Evolutionary conservation across 2,329 filamentous ascomycete species (phyloP), one percentile per base, ranked within the genome.

Genomic region (Magnaporthiopsis incrustans): DNA sequence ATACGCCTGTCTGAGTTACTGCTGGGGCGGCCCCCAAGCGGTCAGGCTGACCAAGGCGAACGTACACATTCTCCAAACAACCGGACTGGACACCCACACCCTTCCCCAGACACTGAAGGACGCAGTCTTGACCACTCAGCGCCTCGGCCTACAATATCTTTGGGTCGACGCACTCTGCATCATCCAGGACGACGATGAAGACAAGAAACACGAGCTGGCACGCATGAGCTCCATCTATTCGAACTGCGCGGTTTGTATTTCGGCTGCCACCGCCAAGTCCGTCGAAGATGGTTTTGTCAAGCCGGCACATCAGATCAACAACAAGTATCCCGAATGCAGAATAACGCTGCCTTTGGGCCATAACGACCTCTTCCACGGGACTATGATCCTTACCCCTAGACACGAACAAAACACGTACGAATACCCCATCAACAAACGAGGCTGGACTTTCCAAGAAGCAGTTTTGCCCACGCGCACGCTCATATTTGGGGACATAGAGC

Each of bases 151-250:
- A 4, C 4, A 22, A 10, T 57, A 64, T 38, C 30, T 64, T 1
- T 64, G 63, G 63, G 15, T 64, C n/a, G 63, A 64, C 25, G 57
- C 63, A 2, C 44, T 64, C 27, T 64, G 63, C 38, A 64, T 64
- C 3, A n/a, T 64, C 35, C 63, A 64, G 44, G 57, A 58, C 12
- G 57, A 58, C 12, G 2, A 14, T 2, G 57, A 27, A 7, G 57
- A 32, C 57, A 58, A 58, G 30, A 4, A 4, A 25, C 44, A 3
- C 22, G 44, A 53, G 44, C 8, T 53, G 0, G 22, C 44, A 11
- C 44, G 22, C n/a, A 53, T 53, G 44, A 0, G 44, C 44, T 53
- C 44, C 44, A 53, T 53, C 44, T 53, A 53, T 11, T 8, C 6
- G 18, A n/a, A 25, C 44, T 53, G 7, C 7, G 2, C n/a, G 22